Evolutionary conservation across 2,329 filamentous ascomycete genomes (phyloP).

Genomic region (Trichoderma endophyticum): DNA sequence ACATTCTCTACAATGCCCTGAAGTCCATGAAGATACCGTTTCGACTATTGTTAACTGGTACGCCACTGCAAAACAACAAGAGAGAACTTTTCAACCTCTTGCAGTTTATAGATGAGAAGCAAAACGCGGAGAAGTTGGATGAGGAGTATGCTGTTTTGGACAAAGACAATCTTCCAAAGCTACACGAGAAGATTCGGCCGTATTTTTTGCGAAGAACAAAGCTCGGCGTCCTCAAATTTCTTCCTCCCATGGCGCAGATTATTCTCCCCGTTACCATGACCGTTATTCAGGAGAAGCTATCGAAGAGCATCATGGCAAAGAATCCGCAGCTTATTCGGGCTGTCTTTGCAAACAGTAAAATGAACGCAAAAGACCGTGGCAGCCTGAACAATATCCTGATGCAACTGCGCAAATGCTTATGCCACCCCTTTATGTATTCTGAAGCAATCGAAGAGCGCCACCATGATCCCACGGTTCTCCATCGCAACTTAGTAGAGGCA

Average conservation of each 20-base stretch:
- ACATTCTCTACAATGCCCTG: slow-evolving; percentile 73
- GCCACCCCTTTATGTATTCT: slow-evolving; percentile 95
- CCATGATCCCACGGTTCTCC: slow-evolving; percentile 57
- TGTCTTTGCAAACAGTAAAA: slow-evolving; percentile 69
- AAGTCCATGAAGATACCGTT: slow-evolving; percentile 74
- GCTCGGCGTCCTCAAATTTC: slow-evolving; percentile 81
- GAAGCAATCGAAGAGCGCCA: slow-evolving; percentile 81
- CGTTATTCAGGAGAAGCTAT: slow-evolving; percentile 86
- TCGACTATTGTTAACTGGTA: slow-evolving; percentile 82
- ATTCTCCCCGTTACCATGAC: slow-evolving; percentile 97
- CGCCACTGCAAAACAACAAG: slow-evolving; percentile 92
- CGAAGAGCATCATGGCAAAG: slow-evolving; percentile 88
- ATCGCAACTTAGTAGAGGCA: slow-evolving; percentile 84
- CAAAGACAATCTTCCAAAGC: slow-evolving; percentile 72
- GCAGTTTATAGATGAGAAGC: slow-evolving; percentile 77
- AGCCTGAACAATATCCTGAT: slow-evolving; percentile 92
- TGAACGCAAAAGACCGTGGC: slow-evolving; percentile 69
- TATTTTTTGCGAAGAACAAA: slow-evolving; percentile 77
- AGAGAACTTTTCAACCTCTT: slow-evolving; percentile 94
- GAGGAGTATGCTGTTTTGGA: slow-evolving; percentile 73
- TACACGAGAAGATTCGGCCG: slow-evolving; percentile 79
- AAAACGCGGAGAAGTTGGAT: slow-evolving; percentile 71
- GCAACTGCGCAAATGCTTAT: slow-evolving; percentile 90
- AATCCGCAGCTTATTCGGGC: slow-evolving; percentile 85
- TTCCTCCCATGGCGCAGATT: slow-evolving; percentile 91